Percentiles rank a stretch among this genome's conserved stretches.
Evolutionary conservation across 2,329 filamentous ascomycete genomes (phyloP).

Genomic region (Colletotrichum camelliae): DNA sequence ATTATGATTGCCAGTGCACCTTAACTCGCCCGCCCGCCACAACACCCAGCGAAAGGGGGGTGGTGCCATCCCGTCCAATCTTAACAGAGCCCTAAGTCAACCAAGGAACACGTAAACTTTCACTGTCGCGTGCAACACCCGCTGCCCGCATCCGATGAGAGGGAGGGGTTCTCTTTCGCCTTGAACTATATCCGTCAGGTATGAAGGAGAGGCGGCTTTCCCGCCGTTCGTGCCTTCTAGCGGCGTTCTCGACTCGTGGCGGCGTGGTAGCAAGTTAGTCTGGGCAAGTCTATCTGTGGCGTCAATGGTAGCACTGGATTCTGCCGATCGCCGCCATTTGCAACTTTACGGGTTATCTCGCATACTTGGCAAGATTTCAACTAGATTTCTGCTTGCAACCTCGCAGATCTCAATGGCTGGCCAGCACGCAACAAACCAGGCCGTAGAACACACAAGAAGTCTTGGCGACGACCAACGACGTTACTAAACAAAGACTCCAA

Average conservation of each 20-base stretch:
- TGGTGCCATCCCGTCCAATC: not conserved
- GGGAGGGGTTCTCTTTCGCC: not conserved
- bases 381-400: not conserved
- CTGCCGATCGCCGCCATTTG: not conserved
- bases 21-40: not conserved
- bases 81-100: not conserved
- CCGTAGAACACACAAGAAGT: not conserved
- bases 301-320: not conserved
- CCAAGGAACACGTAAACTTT: not conserved
- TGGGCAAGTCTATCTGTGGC: not conserved
- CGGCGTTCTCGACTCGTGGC: not conserved
- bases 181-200: not conserved
- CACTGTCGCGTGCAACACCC: not conserved
- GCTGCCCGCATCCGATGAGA: not conserved
- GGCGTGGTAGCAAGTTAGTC: not conserved
- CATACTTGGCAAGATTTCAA: not conserved
- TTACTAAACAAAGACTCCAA: not conserved
- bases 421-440: not conserved
- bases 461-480: not conserved
- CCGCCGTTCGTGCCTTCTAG: not conserved
- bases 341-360: not conserved
- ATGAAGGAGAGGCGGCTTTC: not conserved
- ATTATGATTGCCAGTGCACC: not conserved
- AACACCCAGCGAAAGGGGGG: not conserved
- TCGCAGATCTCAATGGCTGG: not conserved